Conservation (phyloP, 2,329 filamentous ascomycete genomes). For the Scedosporium aurantiacum region DNA sequence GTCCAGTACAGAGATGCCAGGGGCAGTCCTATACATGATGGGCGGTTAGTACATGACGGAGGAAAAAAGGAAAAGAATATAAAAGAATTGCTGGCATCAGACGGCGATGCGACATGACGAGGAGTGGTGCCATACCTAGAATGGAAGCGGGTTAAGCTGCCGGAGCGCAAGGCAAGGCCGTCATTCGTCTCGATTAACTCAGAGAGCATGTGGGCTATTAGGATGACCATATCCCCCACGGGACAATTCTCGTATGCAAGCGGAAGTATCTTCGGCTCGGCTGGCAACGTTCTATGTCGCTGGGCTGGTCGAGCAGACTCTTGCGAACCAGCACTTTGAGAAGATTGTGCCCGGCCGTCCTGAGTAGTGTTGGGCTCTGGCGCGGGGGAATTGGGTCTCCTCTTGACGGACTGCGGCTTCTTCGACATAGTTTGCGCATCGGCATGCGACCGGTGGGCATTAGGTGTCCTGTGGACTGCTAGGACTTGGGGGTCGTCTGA, state of each 20-base stretch:
- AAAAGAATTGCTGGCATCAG: neutral
- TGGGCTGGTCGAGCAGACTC: slow-evolving; percentile 29
- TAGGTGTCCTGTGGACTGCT: neutral
- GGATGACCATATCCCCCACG: slow-evolving; percentile 74
- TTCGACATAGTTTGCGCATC: neutral
- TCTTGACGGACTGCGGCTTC: slow-evolving; percentile 1
- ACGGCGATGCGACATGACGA: neutral
- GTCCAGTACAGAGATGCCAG: slow-evolving; percentile 87
- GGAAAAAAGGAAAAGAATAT: neutral
- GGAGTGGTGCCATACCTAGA: slow-evolving; percentile 51
- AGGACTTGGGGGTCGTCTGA: neutral
- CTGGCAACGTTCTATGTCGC: slow-evolving; percentile 38
- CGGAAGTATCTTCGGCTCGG: slow-evolving; percentile 51
- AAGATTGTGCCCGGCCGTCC: slow-evolving; percentile 19
- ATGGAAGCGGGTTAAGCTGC: slow-evolving; percentile 86
- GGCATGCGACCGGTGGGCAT: neutral
- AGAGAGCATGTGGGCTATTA: slow-evolving; percentile 91
- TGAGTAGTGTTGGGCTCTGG: neutral
- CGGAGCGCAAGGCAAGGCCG: slow-evolving; percentile 61
- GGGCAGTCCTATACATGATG: slow-evolving; percentile 41
- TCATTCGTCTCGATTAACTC: slow-evolving; percentile 94
- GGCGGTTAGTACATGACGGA: neutral
- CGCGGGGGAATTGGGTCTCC: slow-evolving; percentile 2
- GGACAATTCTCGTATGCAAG: slow-evolving; percentile 70
- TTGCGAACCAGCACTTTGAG: slow-evolving; percentile 15